phyloP scores from a whole-genome alignment of 768 basidiomycete genomes.

The Rhizopogon sp. region DNA sequence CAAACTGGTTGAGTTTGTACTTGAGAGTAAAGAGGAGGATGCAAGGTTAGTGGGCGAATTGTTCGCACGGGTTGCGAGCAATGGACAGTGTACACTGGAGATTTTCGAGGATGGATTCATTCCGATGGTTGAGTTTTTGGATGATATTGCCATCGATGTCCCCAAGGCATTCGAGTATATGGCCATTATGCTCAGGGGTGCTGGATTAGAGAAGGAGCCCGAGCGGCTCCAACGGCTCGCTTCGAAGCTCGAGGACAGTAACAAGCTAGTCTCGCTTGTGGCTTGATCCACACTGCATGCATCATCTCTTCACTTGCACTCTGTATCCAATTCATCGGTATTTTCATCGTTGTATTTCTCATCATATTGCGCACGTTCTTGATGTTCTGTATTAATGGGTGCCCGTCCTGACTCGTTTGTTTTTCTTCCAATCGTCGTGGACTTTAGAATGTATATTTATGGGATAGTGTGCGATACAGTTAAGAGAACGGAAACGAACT shows the following conservation, averaged over 20 bases:
- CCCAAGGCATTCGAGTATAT: constrained; percentile 79
- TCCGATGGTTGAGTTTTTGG: constrained; percentile 68
- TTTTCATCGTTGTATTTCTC: constrained; percentile 12
- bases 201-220: constrained; percentile 53
- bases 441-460: too few species aligned
- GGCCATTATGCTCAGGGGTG: constrained; percentile 68
- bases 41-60: constrained; percentile 74
- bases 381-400: constrained; percentile 22
- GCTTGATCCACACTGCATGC: neutral
- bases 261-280: constrained; percentile 54
- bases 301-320: constrained; percentile 7
- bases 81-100: constrained; percentile 51
- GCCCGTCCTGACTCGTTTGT: too few species aligned
- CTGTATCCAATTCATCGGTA: constrained; percentile 6
- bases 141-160: constrained; percentile 87
- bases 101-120: constrained; percentile 74
- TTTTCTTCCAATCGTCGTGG: too few species aligned
- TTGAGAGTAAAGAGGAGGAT: constrained; percentile 80
- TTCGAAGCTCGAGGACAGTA: constrained; percentile 55
- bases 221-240: constrained; percentile 52
- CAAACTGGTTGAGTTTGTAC: constrained; percentile 64
- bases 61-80: constrained; percentile 57
- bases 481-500: too few species aligned
- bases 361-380: constrained; percentile 18
- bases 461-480: too few species aligned